phyloP scores from a whole-genome alignment of 495 filamentous ascomycete species.

The Daldinia decipiens region DNA sequence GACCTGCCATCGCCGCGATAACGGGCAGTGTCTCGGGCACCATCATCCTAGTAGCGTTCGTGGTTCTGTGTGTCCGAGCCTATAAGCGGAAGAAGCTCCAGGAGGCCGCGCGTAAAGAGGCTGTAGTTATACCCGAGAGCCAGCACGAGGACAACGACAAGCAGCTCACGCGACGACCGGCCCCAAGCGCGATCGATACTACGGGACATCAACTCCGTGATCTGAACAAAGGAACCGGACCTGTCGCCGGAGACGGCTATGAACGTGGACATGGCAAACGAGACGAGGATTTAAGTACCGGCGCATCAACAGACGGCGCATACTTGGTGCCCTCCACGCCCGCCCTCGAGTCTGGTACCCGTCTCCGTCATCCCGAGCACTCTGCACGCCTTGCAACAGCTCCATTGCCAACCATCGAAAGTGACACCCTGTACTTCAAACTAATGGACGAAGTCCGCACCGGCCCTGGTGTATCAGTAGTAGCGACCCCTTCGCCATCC shows the following conservation, averaged over 20 bases:
- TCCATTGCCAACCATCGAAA: neutral
- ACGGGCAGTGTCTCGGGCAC: conserved; percentile 33
- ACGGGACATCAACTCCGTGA: neutral
- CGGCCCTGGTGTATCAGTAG: conserved; percentile 12
- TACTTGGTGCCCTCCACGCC: conserved; percentile 33
- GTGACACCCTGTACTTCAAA: conserved; percentile 29
- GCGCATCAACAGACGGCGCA: conserved; percentile 10
- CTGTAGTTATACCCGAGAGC: conserved; percentile 4
- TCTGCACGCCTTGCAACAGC: neutral
- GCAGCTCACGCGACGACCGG: conserved; percentile 15
- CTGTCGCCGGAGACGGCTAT: neutral
- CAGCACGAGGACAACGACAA: neutral
- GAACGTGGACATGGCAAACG: neutral
- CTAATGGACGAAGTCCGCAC: conserved; percentile 36
- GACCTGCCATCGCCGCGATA: conserved; percentile 32
- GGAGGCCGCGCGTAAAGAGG: conserved; percentile 8
- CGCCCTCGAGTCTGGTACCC: conserved; percentile 33
- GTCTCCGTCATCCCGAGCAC: conserved; percentile 17
- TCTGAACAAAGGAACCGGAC: neutral
- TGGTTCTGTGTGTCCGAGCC: conserved; percentile 30
- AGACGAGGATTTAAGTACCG: neutral
- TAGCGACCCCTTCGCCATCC: neutral
- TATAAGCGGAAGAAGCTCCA: conserved; percentile 37
- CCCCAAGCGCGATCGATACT: conserved; percentile 28
- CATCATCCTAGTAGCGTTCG: conserved; percentile 28